Percentiles rank a stretch among this genome's conserved stretches.
phyloP scores from a whole-genome alignment of 2,329 filamentous ascomycete genomes.

The Sporothrix curviconia region DNA sequence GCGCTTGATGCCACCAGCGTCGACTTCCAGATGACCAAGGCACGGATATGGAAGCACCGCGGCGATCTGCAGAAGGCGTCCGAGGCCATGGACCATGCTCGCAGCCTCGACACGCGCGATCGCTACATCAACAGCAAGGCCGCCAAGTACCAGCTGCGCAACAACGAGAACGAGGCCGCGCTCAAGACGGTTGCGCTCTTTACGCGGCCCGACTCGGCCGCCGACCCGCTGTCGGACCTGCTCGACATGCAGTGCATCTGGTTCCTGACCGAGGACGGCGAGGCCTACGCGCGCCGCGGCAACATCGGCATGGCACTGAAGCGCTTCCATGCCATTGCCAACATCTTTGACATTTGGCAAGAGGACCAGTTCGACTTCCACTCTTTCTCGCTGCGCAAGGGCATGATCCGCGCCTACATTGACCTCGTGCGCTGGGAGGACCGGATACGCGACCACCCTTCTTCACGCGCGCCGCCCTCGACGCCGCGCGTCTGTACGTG shows the following conservation, averaged over 20 bases:
- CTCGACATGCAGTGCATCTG: constrained; percentile 98
- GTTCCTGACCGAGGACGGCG: constrained; percentile 92
- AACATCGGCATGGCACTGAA: constrained; percentile 84
- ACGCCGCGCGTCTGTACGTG: constrained; percentile 74
- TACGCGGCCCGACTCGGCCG: constrained; percentile 81
- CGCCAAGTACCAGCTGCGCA: constrained; percentile 91
- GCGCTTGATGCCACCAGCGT: constrained; percentile 72
- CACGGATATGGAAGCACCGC: constrained; percentile 85
- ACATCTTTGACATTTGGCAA: constrained; percentile 95
- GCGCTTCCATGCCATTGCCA: constrained; percentile 78
- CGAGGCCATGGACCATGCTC: constrained; percentile 80
- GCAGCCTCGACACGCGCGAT: constrained; percentile 79
- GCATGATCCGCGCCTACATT: constrained; percentile 88
- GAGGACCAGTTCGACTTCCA: constrained; percentile 99
- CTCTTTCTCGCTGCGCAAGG: constrained; percentile 92
- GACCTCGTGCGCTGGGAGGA: constrained; percentile 98
- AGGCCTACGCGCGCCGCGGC: constrained; percentile 75
- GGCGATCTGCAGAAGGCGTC: constrained; percentile 75
- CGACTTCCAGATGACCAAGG: constrained; percentile 92
- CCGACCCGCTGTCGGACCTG: constrained; percentile 82
- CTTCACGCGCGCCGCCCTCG: constrained; percentile 76
- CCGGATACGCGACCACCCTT: constrained; percentile 82
- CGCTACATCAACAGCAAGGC: constrained; percentile 98
- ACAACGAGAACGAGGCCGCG: constrained; percentile 81
- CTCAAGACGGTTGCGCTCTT: constrained; percentile 88